Evolutionary conservation across 352 stramenopile genomes (phyloP).

Genomic region (Thraustochytrium striatum): DNA sequence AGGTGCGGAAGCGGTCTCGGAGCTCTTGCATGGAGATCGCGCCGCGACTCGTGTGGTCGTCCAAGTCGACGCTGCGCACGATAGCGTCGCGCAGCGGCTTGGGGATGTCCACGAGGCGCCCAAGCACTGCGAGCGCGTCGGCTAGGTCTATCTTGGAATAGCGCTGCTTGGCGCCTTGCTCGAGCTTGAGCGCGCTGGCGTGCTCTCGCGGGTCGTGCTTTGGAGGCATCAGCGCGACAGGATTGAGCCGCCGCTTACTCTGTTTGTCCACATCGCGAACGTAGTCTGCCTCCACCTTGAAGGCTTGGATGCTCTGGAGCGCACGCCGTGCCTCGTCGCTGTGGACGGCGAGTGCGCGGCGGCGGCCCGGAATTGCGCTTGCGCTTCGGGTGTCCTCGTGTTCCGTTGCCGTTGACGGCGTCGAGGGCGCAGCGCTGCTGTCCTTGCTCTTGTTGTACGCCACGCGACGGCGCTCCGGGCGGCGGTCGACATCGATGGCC

Average conservation of each 20-base stretch:
- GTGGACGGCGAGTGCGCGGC: no score
- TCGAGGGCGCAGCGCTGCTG: no score
- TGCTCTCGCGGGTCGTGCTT: constrained; percentile 1
- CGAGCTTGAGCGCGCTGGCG: background rate
- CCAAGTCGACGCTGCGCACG: background rate
- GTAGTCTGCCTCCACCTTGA: no score
- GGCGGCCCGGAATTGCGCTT: no score
- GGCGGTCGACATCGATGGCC: no score
- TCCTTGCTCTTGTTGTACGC: no score
- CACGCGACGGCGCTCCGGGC: no score
- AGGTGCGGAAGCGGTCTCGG: constrained; percentile 3
- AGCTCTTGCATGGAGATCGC: constrained; percentile 9
- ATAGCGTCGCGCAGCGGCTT: constrained; percentile 11
- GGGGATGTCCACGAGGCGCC: background rate
- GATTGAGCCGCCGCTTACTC: background rate
- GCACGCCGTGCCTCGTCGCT: no score
- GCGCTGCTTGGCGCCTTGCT: background rate
- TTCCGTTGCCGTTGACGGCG: no score
- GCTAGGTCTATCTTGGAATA: constrained; percentile 14
- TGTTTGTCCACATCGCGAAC: no score
- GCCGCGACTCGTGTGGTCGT: constrained; percentile 10
- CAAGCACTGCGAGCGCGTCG: background rate
- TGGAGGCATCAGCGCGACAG: constrained; percentile 12
- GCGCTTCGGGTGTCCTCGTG: no score
- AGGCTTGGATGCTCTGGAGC: no score